A percentile compares a stretch with the other conserved stretches of the same genome.
These are phyloP conservation scores for Toxicodendron radicans DNA, from an alignment of 345 rosid genomes.

Conservation along the genomic window DNA sequence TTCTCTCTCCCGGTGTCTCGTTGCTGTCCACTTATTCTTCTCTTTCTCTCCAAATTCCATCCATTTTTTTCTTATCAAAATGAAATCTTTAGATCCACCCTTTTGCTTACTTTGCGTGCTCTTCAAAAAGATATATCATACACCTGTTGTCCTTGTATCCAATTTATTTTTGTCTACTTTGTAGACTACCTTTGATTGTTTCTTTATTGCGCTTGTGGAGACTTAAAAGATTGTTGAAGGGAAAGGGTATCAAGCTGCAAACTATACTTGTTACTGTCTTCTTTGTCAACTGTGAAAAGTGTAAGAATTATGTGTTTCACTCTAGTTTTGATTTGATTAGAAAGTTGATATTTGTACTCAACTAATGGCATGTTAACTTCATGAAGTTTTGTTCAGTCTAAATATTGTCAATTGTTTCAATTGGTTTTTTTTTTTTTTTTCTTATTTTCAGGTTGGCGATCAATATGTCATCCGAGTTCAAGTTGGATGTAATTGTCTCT, in stretches of 20 bases:
- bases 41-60: neutral
- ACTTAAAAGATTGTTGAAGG: neutral
- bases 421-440: neutral
- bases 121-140: conserved; percentile 29
- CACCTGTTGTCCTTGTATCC: neutral
- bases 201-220: neutral
- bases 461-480: conserved; percentile 43
- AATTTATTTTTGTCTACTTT: too few relatives aligned
- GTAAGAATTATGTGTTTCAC: neutral
- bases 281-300: neutral
- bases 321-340: neutral
- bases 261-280: neutral
- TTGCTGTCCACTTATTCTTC: neutral
- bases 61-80: neutral
- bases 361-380: neutral
- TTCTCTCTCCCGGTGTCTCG: conserved; percentile 27
- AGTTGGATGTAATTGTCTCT: conserved; percentile 42
- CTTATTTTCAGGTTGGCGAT: conserved; percentile 30
- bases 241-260: neutral
- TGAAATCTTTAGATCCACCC: conserved; percentile 16
- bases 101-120: conserved; percentile 53
- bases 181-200: neutral
- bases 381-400: neutral
- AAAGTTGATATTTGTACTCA: too few relatives aligned
- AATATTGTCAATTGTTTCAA: too few relatives aligned